Evolutionary conservation across 352 stramenopile genomes (phyloP).

Genomic region (Globisporangium iwayamae): DNA sequence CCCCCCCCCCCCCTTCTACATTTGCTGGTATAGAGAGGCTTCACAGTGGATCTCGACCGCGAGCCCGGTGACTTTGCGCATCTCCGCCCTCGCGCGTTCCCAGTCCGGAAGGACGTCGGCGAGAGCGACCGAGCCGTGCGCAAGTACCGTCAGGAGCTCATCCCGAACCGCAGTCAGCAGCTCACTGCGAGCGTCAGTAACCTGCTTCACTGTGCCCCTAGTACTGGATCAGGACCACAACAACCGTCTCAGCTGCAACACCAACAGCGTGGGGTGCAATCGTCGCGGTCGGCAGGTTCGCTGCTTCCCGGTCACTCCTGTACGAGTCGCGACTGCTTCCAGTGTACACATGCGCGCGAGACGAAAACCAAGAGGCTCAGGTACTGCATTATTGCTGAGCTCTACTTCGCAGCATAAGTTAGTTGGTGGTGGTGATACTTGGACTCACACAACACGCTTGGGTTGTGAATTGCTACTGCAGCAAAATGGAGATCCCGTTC

Average conservation of each 20-base stretch:
- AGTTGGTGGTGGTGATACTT: background rate
- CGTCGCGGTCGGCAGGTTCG: conserved; percentile 19
- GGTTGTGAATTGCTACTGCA: background rate
- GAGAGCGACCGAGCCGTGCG: conserved; percentile 59
- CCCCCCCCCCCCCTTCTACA: background rate
- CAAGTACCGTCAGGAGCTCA: conserved; percentile 64
- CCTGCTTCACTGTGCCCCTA: conserved; percentile 5
- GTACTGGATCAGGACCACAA: background rate
- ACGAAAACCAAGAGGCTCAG: conserved; percentile 6
- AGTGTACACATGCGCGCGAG: conserved; percentile 27
- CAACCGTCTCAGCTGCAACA: conserved; percentile 2
- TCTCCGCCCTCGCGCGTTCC: conserved; percentile 34
- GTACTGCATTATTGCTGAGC: background rate
- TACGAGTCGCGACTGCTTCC: conserved; percentile 58
- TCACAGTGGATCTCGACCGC: conserved; percentile 44
- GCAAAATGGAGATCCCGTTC: conserved; percentile 4
- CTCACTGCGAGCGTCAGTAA: conserved; percentile 37
- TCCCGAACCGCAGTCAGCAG: conserved; percentile 52
- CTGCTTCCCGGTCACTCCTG: conserved; percentile 12
- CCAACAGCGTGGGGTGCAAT: conserved; percentile 14
- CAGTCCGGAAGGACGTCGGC: conserved; percentile 45
- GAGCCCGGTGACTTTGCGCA: conserved; percentile 23
- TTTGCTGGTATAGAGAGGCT: conserved; percentile 37
- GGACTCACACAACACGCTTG: too few relatives aligned
- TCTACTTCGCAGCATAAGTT: background rate